These are phyloP conservation scores for Neurospora africana DNA, from an alignment of 495 filamentous ascomycete species.

Conservation along the genomic window DNA sequence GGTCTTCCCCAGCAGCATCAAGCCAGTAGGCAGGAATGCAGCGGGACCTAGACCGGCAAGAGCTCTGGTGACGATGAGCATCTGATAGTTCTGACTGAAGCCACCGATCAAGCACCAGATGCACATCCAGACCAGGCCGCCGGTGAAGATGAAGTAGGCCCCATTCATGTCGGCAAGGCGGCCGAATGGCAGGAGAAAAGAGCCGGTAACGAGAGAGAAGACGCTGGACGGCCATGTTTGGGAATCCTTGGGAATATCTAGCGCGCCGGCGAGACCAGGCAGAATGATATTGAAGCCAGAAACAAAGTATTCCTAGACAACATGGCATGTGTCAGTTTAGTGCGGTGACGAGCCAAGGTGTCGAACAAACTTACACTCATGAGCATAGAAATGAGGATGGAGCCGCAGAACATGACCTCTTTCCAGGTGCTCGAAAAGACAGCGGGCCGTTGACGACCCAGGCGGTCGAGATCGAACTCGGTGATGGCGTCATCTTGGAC, in stretches of 20 bases:
- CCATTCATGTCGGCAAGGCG: constrained; percentile 70
- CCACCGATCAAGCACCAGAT: constrained; percentile 65
- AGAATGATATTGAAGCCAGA: constrained; percentile 79
- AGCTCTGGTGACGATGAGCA: constrained; percentile 68
- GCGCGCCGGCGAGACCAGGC: constrained; percentile 51
- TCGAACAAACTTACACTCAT: constrained; percentile 44
- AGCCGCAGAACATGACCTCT: constrained; percentile 63
- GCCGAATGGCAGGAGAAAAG: constrained; percentile 68
- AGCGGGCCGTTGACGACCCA: constrained; percentile 62
- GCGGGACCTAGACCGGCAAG: constrained; percentile 71
- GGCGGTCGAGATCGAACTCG: constrained; percentile 43
- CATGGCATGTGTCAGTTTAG: not conserved
- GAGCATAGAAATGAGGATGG: constrained; percentile 63
- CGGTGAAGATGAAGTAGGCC: constrained; percentile 59
- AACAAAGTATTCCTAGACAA: constrained; percentile 63
- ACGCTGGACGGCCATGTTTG: constrained; percentile 74
- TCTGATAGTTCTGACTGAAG: constrained; percentile 56
- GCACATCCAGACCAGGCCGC: constrained; percentile 59
- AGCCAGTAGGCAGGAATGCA: constrained; percentile 64
- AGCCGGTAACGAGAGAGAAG: constrained; percentile 62
- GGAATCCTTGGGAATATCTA: constrained; percentile 53
- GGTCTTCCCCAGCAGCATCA: constrained; percentile 69
- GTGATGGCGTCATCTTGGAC: not conserved
- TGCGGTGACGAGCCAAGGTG: not conserved
- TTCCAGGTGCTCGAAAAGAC: constrained; percentile 48